Evolutionary conservation across 305 asterid genomes (phyloP), one percentile per base, ranked within the genome.

Genomic region (Fraxinus xanthoxyloides): DNA sequence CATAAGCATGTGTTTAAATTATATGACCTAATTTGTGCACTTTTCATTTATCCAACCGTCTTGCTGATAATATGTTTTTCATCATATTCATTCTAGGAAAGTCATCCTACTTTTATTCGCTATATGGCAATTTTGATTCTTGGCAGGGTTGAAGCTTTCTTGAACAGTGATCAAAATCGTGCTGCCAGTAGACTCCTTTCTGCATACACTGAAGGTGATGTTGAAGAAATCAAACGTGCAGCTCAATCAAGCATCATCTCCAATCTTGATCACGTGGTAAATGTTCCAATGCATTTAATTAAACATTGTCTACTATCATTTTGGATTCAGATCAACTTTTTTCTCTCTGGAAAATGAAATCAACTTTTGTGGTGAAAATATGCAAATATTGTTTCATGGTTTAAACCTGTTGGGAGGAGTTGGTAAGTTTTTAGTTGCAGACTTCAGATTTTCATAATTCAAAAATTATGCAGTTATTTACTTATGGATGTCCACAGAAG

Each of bases 131-230:
- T 84, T 40, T 28, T 83, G 77, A 83, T 89, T 81, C 85, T 82
- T 86, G 88, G 83, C 90, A 94, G 98, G 92, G 89, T 96, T 85
- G 97, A 92, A 15, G 90, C 92, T 72, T 96, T 94, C 89, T 72
- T 91, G 86, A 93, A 84, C 88, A 94, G 98, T 40, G 98, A 96
- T 90, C 99, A 96, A 81, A 89, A 89, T 79, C 98, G 97, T 75
- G 93, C 94, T 85, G 98, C 99, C 74, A 87, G 88, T 77, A 91
- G 89, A 87, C 92, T 96, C 84, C 88, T 94, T 40, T 90, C 94
- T 80, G 98, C 98, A 35, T 96, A 94, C 85, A 61, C 88, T 24
- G 98, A 94, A 46, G 98, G 92, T 63, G 95, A 93, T 88, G 93
- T 86, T 31, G 98, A 96, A 90, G 97, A 91, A 86, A 94, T 96